Base-by-base conservation (phyloP, 352 stramenopile genomes). In the Globisporangium spiculum region DNA sequence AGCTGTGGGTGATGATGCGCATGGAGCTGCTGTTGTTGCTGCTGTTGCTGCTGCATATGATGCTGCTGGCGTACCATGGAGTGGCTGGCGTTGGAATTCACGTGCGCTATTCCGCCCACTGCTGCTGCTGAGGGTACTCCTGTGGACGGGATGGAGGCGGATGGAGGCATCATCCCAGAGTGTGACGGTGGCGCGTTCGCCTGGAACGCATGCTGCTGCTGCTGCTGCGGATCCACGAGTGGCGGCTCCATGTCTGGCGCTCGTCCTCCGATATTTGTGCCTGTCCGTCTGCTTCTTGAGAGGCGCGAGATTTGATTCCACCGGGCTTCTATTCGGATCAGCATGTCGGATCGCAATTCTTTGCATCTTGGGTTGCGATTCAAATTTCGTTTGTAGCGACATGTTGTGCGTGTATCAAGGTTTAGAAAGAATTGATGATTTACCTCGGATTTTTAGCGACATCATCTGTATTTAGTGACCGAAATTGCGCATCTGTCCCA, bases 21-120 rank as follows among this genome's bases (percentile, higher is more conserved):
- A 22, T 52, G 44, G 6, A 52, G 66, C 5, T 63, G 56, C 18
- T 44, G 32, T 14, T 63, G 56, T 20, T 41, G 32, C 14, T 50
- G 44, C 8, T 54, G 55, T 20, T 14, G 54, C 38, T 56, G 60
- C 26, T 52, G 44, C 44, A 52, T 52, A 22, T 52, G 44, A 52
- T 55, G 65, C 18, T 68, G 74, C 12, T 72, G 73, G 32, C 68
- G 71, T 27, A n/a, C 32, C 63, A 60, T 60, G 32, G 54, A 58
- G 22, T 67, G 62, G 30, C 22, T 60, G 16, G 18, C 24, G 24
- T 14, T 60, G 16, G 24, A 26, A 26, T 26, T 65, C 18, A 55
- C 60, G 41, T 65, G 60, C 2, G 32, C 34, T 24, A 62, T 62
- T 24, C 20, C 56, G 10, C 56, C 27, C 44, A 24, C 54, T 53